Evolutionary conservation across 2,329 filamentous ascomycete species (phyloP), one percentile per base, ranked within the genome.

Genomic region (Ophiostoma montium): DNA sequence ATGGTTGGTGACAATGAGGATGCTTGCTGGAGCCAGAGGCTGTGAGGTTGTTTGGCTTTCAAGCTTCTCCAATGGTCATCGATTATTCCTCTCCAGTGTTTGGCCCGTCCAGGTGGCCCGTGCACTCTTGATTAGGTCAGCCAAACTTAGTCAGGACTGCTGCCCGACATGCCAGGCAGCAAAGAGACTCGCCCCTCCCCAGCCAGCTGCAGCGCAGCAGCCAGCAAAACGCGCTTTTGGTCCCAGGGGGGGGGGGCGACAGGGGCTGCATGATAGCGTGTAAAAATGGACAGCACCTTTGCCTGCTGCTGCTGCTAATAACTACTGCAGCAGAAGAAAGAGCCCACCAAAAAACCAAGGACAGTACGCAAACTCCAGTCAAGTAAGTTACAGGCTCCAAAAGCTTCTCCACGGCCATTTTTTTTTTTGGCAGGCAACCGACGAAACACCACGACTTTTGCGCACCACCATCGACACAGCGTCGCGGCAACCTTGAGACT

Each of bases 401-500:
- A 42, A 31, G 23, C 23, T 31, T n/a, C 23, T 31, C 23, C 23
- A 30, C 23, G 36, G 16, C n/a, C n/a, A n/a, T 5, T 16, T 42
- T 42, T 27, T 75, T 74, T 69, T 75, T 74, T 69, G 71, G 72
- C 72, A 69, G 70, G 68, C 62, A 63, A 71, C 61, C 38, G 56
- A 57, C 60, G 56, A 55, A 65, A 69, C 69, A 59, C 57, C 55
- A 57, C 57, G 64, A 61, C 65, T 68, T 67, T 65, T 59, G 63
- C 67, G 65, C 64, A 58, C 63, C 66, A 63, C 66, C 60, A 62
- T 62, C 68, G 64, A 62, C 64, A 65, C 62, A 69, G 65, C 64
- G 61, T 59, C 65, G 68, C 72, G 68, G 71, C 62, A 68, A 78
- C 76, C 72, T 63, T 62, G 68, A 77, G 67, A 79, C 57, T 68